Evolutionary conservation across 768 basidiomycete species (phyloP).

Genomic region (Phlegmacium glaucopus): DNA sequence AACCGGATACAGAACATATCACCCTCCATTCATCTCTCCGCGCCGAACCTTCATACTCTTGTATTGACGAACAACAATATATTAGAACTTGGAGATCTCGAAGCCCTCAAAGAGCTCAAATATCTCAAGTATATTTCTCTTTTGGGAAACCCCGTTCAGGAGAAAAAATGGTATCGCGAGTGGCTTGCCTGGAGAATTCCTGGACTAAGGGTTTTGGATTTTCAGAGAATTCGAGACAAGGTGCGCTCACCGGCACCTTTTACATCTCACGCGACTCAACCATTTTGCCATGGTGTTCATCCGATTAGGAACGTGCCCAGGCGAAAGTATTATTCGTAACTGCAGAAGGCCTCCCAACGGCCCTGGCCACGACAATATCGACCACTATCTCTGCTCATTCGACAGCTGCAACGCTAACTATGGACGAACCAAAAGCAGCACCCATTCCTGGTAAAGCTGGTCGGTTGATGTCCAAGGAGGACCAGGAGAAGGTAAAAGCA

Average conservation of each 20-base stretch:
- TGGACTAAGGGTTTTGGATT: constrained; percentile 88
- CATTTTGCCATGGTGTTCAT: constrained; percentile 5
- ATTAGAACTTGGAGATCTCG: constrained; percentile 78
- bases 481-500: constrained; percentile 80
- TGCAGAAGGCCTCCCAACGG: constrained; percentile 72
- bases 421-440: constrained; percentile 74
- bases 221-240: constrained; percentile 92
- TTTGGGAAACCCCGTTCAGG: constrained; percentile 79
- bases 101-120: constrained; percentile 74
- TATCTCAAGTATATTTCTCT: constrained; percentile 74
- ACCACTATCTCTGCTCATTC: constrained; percentile 66
- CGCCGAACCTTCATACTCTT: constrained; percentile 80
- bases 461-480: constrained; percentile 87
- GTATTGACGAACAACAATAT: constrained; percentile 83
- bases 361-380: constrained; percentile 76
- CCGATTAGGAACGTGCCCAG: constrained; percentile 68
- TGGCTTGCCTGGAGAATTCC: constrained; percentile 91
- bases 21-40: constrained; percentile 75
- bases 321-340: constrained; percentile 78
- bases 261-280: constrained; percentile 11
- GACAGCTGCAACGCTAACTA: constrained; percentile 58
- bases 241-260: constrained; percentile 55
- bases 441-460: constrained; percentile 66
- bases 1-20: constrained; percentile 87
- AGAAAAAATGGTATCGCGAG: constrained; percentile 96